These are phyloP conservation scores for Neonectria sp. DNA, from an alignment of 2,329 filamentous ascomycete species.

Conservation along the genomic window DNA sequence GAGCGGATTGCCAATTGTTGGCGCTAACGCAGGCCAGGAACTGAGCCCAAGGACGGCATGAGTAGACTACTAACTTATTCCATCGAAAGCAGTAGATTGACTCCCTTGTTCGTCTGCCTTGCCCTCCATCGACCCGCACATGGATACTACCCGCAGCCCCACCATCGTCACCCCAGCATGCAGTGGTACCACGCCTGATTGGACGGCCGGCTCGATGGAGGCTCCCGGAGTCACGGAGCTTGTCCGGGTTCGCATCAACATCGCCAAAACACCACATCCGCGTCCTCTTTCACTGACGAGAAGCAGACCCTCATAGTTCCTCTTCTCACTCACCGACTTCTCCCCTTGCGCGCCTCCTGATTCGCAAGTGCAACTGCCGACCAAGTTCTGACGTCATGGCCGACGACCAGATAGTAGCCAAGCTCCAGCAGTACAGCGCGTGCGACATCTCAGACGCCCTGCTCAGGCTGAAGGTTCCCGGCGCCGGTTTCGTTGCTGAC, in stretches of 20 bases:
- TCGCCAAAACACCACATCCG: constrained; percentile 5
- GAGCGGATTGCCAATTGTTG: background rate
- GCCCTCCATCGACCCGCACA: background rate
- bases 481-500: constrained; percentile 78
- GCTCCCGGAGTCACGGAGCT: constrained; percentile 48
- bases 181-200: constrained; percentile 48
- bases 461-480: constrained; percentile 76
- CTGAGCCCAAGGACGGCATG: no score
- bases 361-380: background rate
- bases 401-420: constrained; percentile 42
- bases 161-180: constrained; percentile 33
- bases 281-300: background rate
- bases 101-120: background rate
- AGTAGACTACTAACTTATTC: no score
- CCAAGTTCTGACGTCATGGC: constrained; percentile 25
- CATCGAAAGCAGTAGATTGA: background rate
- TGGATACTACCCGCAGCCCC: constrained; percentile 21
- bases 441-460: constrained; percentile 81
- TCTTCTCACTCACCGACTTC: constrained; percentile 1
- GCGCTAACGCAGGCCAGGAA: background rate
- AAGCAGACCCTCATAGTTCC: constrained; percentile 1
- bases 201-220: constrained; percentile 46
- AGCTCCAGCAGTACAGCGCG: constrained; percentile 58
- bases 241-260: constrained; percentile 17
- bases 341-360: background rate